phyloP scores from a whole-genome alignment of 441 rosid genomes.

The Metrosideros polymorpha region DNA sequence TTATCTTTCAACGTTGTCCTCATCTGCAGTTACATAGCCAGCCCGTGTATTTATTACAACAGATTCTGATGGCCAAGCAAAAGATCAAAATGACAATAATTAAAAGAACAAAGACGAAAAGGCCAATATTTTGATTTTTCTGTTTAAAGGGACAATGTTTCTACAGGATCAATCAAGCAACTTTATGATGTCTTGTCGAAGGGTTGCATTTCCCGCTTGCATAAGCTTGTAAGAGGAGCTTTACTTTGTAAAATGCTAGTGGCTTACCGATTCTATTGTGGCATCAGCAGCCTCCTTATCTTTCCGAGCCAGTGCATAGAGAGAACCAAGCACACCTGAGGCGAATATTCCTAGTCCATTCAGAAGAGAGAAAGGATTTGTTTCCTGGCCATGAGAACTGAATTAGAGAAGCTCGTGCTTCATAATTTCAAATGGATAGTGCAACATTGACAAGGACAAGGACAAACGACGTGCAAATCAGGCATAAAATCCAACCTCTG shows the following conservation, averaged over 20 bases:
- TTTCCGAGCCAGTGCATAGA: slow-evolving; percentile 61
- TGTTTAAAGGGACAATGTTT: background rate
- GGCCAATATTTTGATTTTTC: background rate
- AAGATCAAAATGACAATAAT: background rate
- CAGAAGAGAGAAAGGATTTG: slow-evolving; percentile 58
- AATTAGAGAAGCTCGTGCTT: slow-evolving; percentile 9
- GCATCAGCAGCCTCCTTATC: slow-evolving; percentile 44
- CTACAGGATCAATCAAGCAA: background rate
- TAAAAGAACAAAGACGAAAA: background rate
- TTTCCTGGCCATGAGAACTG: slow-evolving; percentile 30
- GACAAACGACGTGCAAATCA: background rate
- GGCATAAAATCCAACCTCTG: slow-evolving; percentile 34
- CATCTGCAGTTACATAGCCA: slow-evolving; percentile 42
- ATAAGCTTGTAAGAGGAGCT: background rate
- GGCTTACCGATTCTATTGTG: slow-evolving; percentile 62
- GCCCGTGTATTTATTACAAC: background rate
- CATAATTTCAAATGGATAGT: background rate
- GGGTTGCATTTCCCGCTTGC: background rate
- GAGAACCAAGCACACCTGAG: slow-evolving; percentile 73
- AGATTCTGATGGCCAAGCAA: background rate
- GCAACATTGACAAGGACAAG: background rate
- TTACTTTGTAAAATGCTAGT: background rate
- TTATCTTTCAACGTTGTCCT: slow-evolving; percentile 48
- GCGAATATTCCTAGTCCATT: slow-evolving; percentile 77
- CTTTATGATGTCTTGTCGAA: background rate